Evolutionary conservation across 176 grass and related monocot species (phyloP).

Genomic region (Hyparrhenia diplandra): DNA sequence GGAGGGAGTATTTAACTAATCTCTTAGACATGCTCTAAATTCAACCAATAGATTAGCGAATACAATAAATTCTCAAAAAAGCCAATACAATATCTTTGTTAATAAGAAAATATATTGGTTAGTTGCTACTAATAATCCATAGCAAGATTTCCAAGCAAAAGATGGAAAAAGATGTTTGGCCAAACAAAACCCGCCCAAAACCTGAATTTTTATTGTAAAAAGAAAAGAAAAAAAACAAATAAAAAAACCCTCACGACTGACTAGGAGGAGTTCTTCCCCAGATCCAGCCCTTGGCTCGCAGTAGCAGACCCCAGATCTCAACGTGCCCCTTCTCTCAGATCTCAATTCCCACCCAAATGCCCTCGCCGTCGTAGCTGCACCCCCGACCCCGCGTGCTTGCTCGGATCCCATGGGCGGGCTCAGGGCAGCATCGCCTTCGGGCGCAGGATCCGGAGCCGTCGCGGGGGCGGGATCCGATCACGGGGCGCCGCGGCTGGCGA

Average conservation of each 20-base stretch:
- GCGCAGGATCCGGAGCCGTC: neutral
- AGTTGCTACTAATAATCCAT: neutral
- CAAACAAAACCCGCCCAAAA: neutral
- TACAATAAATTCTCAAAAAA: neutral
- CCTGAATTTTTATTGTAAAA: neutral
- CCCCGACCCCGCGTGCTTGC: neutral
- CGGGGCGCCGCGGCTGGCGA: conserved; percentile 31
- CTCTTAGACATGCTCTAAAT: too few relatives aligned
- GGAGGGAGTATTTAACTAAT: too few relatives aligned
- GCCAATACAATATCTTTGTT: neutral
- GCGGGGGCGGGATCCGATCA: neutral
- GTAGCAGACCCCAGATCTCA: conserved; percentile 36
- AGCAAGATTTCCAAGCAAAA: too few relatives aligned
- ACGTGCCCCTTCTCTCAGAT: conserved; percentile 26
- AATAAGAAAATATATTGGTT: neutral
- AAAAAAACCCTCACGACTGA: neutral
- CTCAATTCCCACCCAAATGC: conserved; percentile 35
- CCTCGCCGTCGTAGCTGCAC: conserved; percentile 26
- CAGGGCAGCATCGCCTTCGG: conserved; percentile 32
- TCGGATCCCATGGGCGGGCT: conserved; percentile 51
- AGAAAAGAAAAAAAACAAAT: neutral
- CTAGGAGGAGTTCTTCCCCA: conserved; percentile 6
- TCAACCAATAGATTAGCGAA: neutral
- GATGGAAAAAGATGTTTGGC: neutral
- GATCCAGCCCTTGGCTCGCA: conserved; percentile 22